Percentiles rank a stretch among this genome's conserved stretches.
phyloP scores from a whole-genome alignment of 345 rosid species.

The Conringia planisiliqua region DNA sequence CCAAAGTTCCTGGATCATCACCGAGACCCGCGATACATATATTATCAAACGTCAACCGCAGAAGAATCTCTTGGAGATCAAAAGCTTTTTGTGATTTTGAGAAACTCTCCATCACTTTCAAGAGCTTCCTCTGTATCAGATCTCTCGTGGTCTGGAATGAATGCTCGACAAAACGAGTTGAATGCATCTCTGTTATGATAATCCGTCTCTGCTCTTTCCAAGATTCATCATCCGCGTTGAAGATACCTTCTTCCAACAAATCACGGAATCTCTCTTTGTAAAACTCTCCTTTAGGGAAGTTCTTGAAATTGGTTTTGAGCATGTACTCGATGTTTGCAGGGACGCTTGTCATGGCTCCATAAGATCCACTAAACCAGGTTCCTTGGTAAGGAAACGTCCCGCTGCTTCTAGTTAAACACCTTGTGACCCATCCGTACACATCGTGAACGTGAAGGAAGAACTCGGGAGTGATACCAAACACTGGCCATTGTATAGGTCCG shows the following conservation, averaged over 20 bases:
- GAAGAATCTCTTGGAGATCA: conserved; percentile 73
- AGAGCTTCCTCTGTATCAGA: conserved; percentile 53
- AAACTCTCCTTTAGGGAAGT: conserved; percentile 70
- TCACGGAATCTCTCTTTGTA: conserved; percentile 58
- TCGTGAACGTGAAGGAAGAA: conserved; percentile 32
- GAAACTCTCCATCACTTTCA: conserved; percentile 43
- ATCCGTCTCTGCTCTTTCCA: conserved; percentile 68
- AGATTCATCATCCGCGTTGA: conserved; percentile 52
- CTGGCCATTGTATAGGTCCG: conserved; percentile 61
- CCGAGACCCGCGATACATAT: conserved; percentile 69
- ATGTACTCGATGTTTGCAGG: conserved; percentile 61
- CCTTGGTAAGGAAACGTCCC: conserved; percentile 56
- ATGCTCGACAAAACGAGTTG: conserved; percentile 46
- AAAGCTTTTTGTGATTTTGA: conserved; percentile 37
- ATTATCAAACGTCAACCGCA: conserved; percentile 73
- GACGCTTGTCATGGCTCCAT: conserved; percentile 52
- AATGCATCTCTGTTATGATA: conserved; percentile 62
- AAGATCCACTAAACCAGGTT: conserved; percentile 51
- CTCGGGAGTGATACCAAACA: conserved; percentile 52
- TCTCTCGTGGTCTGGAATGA: conserved; percentile 47
- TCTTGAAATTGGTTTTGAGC: conserved; percentile 62
- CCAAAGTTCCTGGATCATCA: conserved; percentile 66
- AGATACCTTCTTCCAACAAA: conserved; percentile 70
- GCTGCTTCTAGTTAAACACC: conserved; percentile 39
- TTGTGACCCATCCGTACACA: conserved; percentile 40